phyloP scores from a whole-genome alignment of 148 eudicot genomes.

The Polygonum aviculare region DNA sequence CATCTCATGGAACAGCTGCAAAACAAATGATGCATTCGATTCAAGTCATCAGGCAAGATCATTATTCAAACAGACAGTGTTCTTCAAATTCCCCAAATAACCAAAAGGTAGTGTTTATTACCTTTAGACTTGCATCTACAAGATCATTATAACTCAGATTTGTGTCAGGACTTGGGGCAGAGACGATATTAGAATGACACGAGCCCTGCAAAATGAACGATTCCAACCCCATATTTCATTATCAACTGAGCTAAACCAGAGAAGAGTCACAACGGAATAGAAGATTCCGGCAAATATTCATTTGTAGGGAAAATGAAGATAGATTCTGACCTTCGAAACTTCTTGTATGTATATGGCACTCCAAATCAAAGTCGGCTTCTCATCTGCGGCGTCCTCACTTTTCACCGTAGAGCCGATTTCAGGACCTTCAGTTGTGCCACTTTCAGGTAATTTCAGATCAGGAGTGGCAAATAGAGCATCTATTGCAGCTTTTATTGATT shows the following conservation, averaged over 20 bases:
- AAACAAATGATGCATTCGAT: not conserved
- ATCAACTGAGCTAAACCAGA: not conserved
- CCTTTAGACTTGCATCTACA: slow-evolving; percentile 44
- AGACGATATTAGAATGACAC: slow-evolving; percentile 26
- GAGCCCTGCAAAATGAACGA: slow-evolving; percentile 29
- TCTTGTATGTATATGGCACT: slow-evolving; percentile 64
- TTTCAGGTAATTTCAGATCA: slow-evolving; percentile 25
- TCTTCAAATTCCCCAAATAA: not conserved
- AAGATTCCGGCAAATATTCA: not conserved
- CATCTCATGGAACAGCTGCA: slow-evolving; percentile 58
- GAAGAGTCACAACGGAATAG: not conserved
- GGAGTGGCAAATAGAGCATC: slow-evolving; percentile 38
- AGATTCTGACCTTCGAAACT: slow-evolving; percentile 38
- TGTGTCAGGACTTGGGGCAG: slow-evolving; percentile 60
- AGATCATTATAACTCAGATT: slow-evolving; percentile 49
- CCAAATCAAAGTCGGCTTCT: slow-evolving; percentile 61
- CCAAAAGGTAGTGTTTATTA: slow-evolving; percentile 13
- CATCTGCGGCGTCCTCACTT: slow-evolving; percentile 24
- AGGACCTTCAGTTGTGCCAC: slow-evolving; percentile 20
- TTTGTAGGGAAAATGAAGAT: not conserved
- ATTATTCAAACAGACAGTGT: not conserved
- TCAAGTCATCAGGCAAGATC: slow-evolving; percentile 3
- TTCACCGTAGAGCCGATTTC: slow-evolving; percentile 21
- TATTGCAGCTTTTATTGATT: slow-evolving; percentile 47
- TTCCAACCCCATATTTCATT: not conserved